Percentiles rank a stretch among this genome's conserved stretches.
Conservation (phyloP, 2,329 filamentous ascomycete species). For the Cladosporium sp. region DNA sequence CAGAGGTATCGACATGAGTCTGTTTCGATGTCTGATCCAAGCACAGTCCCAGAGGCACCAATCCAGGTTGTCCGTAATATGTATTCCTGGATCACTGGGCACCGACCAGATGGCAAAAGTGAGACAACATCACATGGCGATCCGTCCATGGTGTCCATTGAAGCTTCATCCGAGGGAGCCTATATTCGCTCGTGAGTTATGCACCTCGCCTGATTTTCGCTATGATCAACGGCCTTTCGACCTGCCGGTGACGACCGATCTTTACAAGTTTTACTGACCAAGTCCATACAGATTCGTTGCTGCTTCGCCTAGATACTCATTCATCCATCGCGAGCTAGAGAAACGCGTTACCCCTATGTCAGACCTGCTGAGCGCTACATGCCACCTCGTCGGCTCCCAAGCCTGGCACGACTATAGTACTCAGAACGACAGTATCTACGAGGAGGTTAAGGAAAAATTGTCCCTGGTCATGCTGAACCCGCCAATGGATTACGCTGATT, state of each 20-base stretch:
- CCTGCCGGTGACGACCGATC: not conserved
- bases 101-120: not conserved
- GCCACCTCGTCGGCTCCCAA: not conserved
- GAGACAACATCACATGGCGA: not conserved
- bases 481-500: not conserved
- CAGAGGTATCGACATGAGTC: not conserved
- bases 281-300: not conserved
- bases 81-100: constrained; percentile 3
- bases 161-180: not conserved
- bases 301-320: not conserved
- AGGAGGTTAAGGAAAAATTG: not conserved
- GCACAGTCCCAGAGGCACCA: not conserved
- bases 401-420: not conserved
- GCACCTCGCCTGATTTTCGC: not conserved
- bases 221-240: too few species aligned
- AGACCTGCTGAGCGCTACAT: not conserved
- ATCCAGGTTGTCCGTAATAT: constrained; percentile 2
- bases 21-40: not conserved
- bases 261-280: not conserved
- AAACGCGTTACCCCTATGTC: not conserved
- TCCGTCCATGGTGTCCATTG: not conserved
- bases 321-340: not conserved
- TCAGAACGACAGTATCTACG: not conserved
- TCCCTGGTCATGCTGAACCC: not conserved
- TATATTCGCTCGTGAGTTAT: not conserved